Evolutionary conservation across 1,284 basidiomycete species (phyloP).

Genomic region (Tilletia setariae): DNA sequence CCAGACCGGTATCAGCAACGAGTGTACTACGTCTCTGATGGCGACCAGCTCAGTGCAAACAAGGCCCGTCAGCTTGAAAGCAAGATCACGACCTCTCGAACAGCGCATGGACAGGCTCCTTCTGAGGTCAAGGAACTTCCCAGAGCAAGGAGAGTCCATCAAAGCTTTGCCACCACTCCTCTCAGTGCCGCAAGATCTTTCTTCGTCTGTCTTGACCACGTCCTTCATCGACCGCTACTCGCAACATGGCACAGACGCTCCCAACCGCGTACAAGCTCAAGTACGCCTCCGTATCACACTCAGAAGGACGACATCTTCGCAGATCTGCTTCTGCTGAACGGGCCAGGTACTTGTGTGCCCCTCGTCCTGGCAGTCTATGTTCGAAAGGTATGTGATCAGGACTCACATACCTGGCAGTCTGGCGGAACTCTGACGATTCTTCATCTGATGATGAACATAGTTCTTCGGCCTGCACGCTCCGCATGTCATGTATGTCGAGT

Average conservation of each 20-base stretch:
- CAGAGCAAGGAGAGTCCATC: constrained; percentile 65
- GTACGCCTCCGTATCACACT: not conserved
- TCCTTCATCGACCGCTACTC: constrained; percentile 28
- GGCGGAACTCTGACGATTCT: not conserved
- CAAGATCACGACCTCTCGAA: not conserved
- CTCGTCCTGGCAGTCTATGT: constrained; percentile 72
- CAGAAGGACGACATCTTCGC: constrained; percentile 57
- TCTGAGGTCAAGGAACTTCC: constrained; percentile 60
- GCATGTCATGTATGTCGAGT: constrained; percentile 82
- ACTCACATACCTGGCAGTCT: not conserved
- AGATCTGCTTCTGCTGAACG: constrained; percentile 84
- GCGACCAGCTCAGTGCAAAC: constrained; percentile 71
- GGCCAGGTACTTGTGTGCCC: constrained; percentile 87
- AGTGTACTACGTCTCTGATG: constrained; percentile 77
- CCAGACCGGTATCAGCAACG: constrained; percentile 72
- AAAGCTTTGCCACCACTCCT: constrained; percentile 44
- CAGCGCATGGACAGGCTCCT: too few relatives aligned
- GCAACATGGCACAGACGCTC: not conserved
- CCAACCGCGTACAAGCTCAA: not conserved
- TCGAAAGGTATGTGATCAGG: constrained; percentile 65
- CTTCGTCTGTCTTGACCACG: constrained; percentile 29
- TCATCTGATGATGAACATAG: constrained; percentile 56
- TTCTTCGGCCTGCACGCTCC: constrained; percentile 72
- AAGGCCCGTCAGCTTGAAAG: constrained; percentile 78
- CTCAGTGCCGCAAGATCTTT: constrained; percentile 28